Conservation (phyloP, 2,329 filamentous ascomycete species). For the Cladosporium sp. region DNA sequence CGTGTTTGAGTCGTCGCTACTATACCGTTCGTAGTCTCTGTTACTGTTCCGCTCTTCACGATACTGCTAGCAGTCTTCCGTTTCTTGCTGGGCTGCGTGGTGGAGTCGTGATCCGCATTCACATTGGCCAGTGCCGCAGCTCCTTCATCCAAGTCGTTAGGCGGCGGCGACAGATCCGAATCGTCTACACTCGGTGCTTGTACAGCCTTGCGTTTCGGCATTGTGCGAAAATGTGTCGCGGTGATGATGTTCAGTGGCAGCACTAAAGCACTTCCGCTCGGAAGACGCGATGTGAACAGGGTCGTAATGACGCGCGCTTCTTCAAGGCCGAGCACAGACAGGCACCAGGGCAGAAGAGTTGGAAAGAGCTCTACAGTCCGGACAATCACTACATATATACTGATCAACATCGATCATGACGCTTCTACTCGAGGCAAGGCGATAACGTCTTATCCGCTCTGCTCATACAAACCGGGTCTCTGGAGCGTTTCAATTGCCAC, state of each 20-base stretch:
- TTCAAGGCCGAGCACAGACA: background rate
- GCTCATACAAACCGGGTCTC: background rate
- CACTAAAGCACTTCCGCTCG: background rate
- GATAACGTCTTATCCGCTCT: background rate
- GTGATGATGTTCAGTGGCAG: background rate
- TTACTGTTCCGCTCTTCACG: background rate
- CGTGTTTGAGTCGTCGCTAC: background rate
- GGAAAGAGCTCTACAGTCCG: background rate
- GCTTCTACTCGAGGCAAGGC: background rate
- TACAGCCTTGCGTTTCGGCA: conserved; percentile 31
- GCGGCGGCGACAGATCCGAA: conserved; percentile 26
- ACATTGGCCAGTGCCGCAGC: conserved; percentile 10
- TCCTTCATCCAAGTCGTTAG: conserved; percentile 22
- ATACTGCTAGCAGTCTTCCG: conserved; percentile 21
- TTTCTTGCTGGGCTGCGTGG: conserved; percentile 23
- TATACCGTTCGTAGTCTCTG: background rate
- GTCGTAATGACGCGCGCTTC: background rate
- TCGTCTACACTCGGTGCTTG: conserved; percentile 20
- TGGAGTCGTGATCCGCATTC: conserved; percentile 11
- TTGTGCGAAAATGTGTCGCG: conserved; percentile 4
- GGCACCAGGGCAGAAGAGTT: background rate
- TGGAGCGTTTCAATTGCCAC: background rate
- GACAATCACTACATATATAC: no score
- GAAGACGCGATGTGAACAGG: conserved; percentile 4
- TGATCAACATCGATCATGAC: no score